Evolutionary conservation across 208 protist species (phyloP).

Genomic region (Trypanosoma theileri): DNA sequence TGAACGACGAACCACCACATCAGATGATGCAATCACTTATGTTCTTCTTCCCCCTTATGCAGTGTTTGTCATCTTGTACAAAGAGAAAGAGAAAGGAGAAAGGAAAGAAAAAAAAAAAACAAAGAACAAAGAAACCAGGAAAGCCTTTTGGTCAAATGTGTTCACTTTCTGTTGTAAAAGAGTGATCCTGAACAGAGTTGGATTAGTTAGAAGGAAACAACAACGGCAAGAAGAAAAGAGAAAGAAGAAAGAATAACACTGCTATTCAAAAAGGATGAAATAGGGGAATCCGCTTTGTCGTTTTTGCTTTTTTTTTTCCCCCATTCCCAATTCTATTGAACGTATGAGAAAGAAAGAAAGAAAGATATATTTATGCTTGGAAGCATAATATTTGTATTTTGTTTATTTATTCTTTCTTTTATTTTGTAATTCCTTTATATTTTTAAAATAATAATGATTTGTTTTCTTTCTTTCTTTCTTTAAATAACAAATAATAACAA

Average conservation of each 20-base stretch:
- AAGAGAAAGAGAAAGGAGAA: too few relatives aligned
- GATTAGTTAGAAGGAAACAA: neutral
- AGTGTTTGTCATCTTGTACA: too few relatives aligned
- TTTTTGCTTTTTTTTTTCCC: slow-evolving; percentile 15
- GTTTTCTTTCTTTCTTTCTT: neutral
- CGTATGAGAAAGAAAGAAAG: neutral
- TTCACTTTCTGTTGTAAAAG: too few relatives aligned
- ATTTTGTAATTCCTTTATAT: neutral
- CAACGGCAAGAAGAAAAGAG: neutral
- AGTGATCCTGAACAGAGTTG: too few relatives aligned
- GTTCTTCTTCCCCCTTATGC: too few relatives aligned
- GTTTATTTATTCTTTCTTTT: neutral
- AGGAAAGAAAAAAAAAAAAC: too few relatives aligned
- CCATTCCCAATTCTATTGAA: neutral
- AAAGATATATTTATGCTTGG: too few relatives aligned
- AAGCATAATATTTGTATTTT: neutral
- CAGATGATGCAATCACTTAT: too few relatives aligned
- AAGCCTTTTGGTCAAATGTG: too few relatives aligned
- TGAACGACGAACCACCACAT: too few relatives aligned
- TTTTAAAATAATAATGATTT: neutral
- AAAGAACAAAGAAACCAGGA: too few relatives aligned
- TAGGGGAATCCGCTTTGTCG: slow-evolving; percentile 2
- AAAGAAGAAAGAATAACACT: neutral
- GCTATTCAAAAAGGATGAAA: neutral
- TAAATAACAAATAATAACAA: neutral